Evolutionary conservation across 176 grass and related monocot species (phyloP).

Genomic region (Triticum urartu): DNA sequence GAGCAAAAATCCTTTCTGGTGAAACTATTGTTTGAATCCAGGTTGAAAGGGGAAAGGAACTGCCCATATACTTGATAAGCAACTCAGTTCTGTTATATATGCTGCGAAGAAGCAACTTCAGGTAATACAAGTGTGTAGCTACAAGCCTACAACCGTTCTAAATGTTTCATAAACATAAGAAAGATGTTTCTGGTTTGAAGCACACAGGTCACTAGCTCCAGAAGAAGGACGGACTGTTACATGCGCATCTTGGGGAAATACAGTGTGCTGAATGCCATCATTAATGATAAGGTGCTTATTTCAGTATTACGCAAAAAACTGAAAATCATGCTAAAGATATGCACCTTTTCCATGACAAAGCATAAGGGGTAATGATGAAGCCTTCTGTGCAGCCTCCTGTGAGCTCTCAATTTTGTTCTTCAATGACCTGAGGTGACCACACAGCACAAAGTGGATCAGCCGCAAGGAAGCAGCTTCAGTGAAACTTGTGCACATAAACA

Average conservation of each 20-base stretch:
- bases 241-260: not conserved
- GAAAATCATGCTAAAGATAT: slow-evolving; percentile 15
- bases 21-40: not conserved
- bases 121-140: not conserved
- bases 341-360: slow-evolving; percentile 97
- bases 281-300: not conserved
- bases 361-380: slow-evolving; percentile 83
- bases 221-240: not conserved
- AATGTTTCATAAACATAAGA: not conserved
- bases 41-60: not conserved
- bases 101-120: not conserved
- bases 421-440: slow-evolving; percentile 53
- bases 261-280: not conserved
- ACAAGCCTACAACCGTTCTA: not conserved
- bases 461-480: not conserved
- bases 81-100: not conserved
- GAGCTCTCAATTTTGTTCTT: slow-evolving; percentile 87
- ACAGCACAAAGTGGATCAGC: slow-evolving; percentile 3
- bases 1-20: not conserved
- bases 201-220: not conserved
- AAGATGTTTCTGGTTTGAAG: not conserved
- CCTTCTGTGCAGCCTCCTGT: slow-evolving; percentile 71
- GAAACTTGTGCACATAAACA: slow-evolving; percentile 12
- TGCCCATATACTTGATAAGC: not conserved
- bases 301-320: slow-evolving; percentile 1